Evolutionary conservation across 768 basidiomycete genomes (phyloP).

Genomic region (Mycena indigotica): DNA sequence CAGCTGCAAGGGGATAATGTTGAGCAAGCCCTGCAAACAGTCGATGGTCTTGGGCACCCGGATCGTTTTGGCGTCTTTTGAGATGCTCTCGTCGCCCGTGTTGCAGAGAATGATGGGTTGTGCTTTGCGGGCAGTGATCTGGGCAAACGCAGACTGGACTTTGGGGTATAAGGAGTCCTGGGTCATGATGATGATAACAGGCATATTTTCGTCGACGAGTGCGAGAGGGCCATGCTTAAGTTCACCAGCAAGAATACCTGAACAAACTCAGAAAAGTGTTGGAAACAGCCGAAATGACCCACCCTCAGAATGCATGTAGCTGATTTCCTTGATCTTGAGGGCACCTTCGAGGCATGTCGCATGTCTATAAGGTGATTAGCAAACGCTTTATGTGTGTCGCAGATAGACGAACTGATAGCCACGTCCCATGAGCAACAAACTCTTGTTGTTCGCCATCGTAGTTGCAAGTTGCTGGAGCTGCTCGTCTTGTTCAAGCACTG

Average conservation of each 20-base stretch:
- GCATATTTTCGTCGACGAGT: slow-evolving; percentile 97
- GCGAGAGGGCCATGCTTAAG: slow-evolving; percentile 98
- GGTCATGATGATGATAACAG: slow-evolving; percentile 99
- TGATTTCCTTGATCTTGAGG: slow-evolving; percentile 99
- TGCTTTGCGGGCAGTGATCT: slow-evolving; percentile 97
- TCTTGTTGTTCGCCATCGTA: slow-evolving; percentile 80
- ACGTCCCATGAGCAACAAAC: slow-evolving; percentile 93
- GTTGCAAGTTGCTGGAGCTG: slow-evolving; percentile 79
- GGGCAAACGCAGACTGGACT: slow-evolving; percentile 93
- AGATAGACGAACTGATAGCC: slow-evolving; percentile 81
- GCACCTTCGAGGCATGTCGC: slow-evolving; percentile 98
- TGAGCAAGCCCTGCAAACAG: slow-evolving; percentile 91
- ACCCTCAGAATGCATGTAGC: slow-evolving; percentile 87
- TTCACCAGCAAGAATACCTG: slow-evolving; percentile 95
- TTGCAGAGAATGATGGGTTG: slow-evolving; percentile 95
- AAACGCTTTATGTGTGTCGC: neutral
- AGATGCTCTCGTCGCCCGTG: slow-evolving; percentile 83
- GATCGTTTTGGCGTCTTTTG: slow-evolving; percentile 78
- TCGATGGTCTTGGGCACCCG: slow-evolving; percentile 95
- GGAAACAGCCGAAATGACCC: slow-evolving; percentile 19
- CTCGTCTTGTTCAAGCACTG: slow-evolving; percentile 78
- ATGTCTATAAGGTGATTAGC: slow-evolving; percentile 46
- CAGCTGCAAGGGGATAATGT: slow-evolving; percentile 95
- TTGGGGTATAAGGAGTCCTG: slow-evolving; percentile 98
- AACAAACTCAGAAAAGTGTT: neutral